Percentiles rank a stretch among this genome's conserved stretches.
These are phyloP conservation scores for Trichoderma koningii DNA, from an alignment of 2,329 filamentous ascomycete species.

Conservation along the genomic window DNA sequence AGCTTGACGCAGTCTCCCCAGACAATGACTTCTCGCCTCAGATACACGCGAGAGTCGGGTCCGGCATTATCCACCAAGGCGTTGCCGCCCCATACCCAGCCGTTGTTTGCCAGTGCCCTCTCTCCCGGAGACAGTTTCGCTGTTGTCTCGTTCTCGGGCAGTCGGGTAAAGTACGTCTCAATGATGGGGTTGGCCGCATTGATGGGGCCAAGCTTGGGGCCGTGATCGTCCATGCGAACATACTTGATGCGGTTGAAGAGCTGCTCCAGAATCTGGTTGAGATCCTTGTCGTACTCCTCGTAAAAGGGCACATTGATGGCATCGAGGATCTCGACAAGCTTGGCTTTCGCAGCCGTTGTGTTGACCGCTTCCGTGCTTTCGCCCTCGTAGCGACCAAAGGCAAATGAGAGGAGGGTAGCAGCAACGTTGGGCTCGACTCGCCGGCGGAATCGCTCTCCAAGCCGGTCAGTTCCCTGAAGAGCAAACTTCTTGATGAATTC, in stretches of 20 bases:
- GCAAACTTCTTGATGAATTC: constrained; percentile 69
- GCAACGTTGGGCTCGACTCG: constrained; percentile 68
- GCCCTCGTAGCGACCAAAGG: constrained; percentile 63
- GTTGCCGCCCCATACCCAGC: constrained; percentile 98
- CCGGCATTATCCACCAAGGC: constrained; percentile 93
- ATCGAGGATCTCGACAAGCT: constrained; percentile 68
- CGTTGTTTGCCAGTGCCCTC: constrained; percentile 88
- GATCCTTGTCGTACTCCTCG: constrained; percentile 84
- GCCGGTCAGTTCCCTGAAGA: constrained; percentile 67
- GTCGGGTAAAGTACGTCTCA: constrained; percentile 90
- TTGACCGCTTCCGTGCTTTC: constrained; percentile 48
- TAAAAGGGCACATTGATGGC: constrained; percentile 88
- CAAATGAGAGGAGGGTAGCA: constrained; percentile 54
- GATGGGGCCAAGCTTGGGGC: constrained; percentile 82
- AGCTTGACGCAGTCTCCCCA: constrained; percentile 99
- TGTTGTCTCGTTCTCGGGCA: constrained; percentile 78
- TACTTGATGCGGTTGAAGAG: constrained; percentile 95
- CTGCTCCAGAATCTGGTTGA: constrained; percentile 82
- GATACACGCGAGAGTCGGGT: constrained; percentile 83
- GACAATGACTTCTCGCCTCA: constrained; percentile 93
- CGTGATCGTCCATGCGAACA: constrained; percentile 86
- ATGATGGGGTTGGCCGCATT: constrained; percentile 77
- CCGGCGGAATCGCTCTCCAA: constrained; percentile 80
- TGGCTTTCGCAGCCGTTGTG: constrained; percentile 53
- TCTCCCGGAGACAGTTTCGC: constrained; percentile 74